Conservation (phyloP, 495 filamentous ascomycete species). For the Xylaria venustula region DNA sequence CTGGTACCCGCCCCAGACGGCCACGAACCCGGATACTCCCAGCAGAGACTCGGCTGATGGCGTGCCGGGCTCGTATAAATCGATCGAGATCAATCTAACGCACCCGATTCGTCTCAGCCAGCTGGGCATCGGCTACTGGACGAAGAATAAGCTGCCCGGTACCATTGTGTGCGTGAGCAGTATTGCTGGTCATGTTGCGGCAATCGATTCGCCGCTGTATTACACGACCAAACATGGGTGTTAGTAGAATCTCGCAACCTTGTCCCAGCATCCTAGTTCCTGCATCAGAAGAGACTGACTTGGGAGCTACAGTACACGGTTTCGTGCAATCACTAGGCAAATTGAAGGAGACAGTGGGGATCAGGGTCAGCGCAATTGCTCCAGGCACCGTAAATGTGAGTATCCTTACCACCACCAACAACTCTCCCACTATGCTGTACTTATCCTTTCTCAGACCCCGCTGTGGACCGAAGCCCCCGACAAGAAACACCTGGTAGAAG, state of each 20-base stretch:
- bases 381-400: slow-evolving; percentile 55
- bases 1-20: slow-evolving; percentile 60
- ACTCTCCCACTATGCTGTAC: background rate
- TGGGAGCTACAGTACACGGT: slow-evolving; percentile 38
- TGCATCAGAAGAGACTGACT: too few species aligned
- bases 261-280: too few species aligned
- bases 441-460: slow-evolving; percentile 45
- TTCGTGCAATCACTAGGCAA: slow-evolving; percentile 55
- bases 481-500: slow-evolving; percentile 52
- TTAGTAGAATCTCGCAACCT: background rate
- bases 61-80: slow-evolving; percentile 50
- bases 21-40: slow-evolving; percentile 46
- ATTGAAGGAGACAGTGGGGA: slow-evolving; percentile 51
- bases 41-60: slow-evolving; percentile 10
- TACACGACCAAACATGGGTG: slow-evolving; percentile 58
- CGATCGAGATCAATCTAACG: slow-evolving; percentile 65
- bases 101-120: slow-evolving; percentile 69
- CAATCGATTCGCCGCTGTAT: slow-evolving; percentile 55
- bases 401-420: background rate
- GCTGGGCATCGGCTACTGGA: slow-evolving; percentile 60
- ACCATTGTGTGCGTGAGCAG: slow-evolving; percentile 57
- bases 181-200: slow-evolving; percentile 57
- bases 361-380: slow-evolving; percentile 64
- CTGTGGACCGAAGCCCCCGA: slow-evolving; percentile 66
- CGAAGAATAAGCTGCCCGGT: slow-evolving; percentile 31